Evolutionary conservation across 1,284 basidiomycete species (phyloP).

Genomic region (Peniophora sp.): DNA sequence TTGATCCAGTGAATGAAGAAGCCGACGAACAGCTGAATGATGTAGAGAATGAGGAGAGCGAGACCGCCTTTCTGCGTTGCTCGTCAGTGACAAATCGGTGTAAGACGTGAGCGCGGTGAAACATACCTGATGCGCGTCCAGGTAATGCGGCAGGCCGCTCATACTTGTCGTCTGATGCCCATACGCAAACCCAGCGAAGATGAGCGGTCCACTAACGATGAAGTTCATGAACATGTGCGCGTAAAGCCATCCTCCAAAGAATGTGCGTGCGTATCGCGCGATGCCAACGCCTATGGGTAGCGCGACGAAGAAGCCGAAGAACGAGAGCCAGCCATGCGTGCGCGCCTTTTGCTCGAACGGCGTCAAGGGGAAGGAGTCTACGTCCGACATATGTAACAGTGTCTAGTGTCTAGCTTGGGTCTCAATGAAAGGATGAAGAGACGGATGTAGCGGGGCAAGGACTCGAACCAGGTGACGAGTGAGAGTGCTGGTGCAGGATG

Average conservation of each 20-base stretch:
- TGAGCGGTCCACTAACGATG: not conserved
- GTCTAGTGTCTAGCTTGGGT: too few species aligned
- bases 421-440: too few species aligned
- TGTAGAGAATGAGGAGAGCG: conserved; percentile 47
- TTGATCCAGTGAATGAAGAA: conserved; percentile 45
- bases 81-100: not conserved
- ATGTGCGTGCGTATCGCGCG: not conserved
- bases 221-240: not conserved
- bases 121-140: conserved; percentile 33
- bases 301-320: not conserved
- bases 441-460: too few species aligned
- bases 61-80: conserved; percentile 40
- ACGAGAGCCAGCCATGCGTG: not conserved
- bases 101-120: not conserved
- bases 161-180: not conserved
- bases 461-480: too few species aligned
- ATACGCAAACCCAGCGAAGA: not conserved
- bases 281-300: not conserved
- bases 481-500: too few species aligned
- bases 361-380: not conserved
- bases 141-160: conserved; percentile 17
- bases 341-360: not conserved
- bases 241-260: not conserved
- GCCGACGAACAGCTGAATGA: conserved; percentile 45
- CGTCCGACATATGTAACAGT: too few species aligned